Conservation (phyloP, 2,329 filamentous ascomycete species). For the Penicillium sp. region DNA sequence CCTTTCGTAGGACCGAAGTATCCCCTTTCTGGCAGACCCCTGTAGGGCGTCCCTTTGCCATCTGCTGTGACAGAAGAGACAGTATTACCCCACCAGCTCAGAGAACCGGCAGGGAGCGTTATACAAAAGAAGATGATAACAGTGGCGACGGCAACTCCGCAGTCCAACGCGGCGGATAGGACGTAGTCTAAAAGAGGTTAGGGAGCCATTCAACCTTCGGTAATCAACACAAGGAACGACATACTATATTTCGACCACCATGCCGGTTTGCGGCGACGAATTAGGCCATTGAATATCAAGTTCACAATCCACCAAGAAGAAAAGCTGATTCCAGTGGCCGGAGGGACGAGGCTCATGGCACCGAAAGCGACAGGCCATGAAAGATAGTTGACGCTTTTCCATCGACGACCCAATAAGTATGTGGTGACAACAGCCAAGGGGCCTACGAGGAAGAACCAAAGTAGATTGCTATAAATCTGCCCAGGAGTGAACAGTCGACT, state of each 20-base stretch:
- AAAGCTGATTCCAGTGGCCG: slow-evolving; percentile 70
- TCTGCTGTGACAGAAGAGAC: slow-evolving; percentile 43
- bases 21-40: slow-evolving; percentile 26
- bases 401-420: slow-evolving; percentile 58
- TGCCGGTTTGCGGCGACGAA: slow-evolving; percentile 46
- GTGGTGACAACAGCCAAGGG: slow-evolving; percentile 62
- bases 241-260: slow-evolving; percentile 53
- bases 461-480: slow-evolving; percentile 63
- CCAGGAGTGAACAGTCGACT: slow-evolving; percentile 65
- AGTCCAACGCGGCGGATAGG: slow-evolving; percentile 47
- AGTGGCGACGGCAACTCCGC: slow-evolving; percentile 44
- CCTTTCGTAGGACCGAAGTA: slow-evolving; percentile 33
- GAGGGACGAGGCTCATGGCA: slow-evolving; percentile 64
- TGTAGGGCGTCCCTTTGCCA: slow-evolving; percentile 40
- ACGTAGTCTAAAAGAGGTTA: slow-evolving; percentile 38
- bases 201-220: not conserved
- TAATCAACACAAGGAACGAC: slow-evolving; percentile 6
- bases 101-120: slow-evolving; percentile 40
- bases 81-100: slow-evolving; percentile 48
- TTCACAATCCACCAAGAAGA: slow-evolving; percentile 64
- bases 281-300: slow-evolving; percentile 48
- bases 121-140: slow-evolving; percentile 50
- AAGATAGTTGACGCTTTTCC: slow-evolving; percentile 65
- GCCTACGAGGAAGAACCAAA: slow-evolving; percentile 72
- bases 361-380: slow-evolving; percentile 70